These are phyloP conservation scores for Neolentinus lepideus DNA, from an alignment of 1,284 basidiomycete species.

Conservation along the genomic window DNA sequence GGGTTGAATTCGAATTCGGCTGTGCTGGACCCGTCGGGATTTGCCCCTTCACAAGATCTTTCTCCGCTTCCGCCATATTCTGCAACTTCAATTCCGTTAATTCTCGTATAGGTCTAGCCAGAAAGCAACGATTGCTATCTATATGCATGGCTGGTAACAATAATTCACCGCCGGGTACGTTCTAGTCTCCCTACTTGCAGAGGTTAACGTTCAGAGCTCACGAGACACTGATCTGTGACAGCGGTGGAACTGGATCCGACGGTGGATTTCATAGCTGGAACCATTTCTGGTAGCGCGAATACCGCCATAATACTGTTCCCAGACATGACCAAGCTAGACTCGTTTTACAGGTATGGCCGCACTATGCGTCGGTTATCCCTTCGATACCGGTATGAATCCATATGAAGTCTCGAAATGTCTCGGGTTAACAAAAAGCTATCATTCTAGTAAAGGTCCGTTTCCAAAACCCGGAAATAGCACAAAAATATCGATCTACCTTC, in stretches of 20 bases:
- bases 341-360: slow-evolving; percentile 47
- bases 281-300: slow-evolving; percentile 44
- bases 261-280: slow-evolving; percentile 70
- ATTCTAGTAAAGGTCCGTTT: slow-evolving; percentile 68
- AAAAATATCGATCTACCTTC: slow-evolving; percentile 51
- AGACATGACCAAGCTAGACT: not conserved
- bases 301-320: slow-evolving; percentile 1
- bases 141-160: not conserved
- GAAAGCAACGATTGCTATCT: not conserved
- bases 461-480: slow-evolving; percentile 51
- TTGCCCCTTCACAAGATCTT: not conserved
- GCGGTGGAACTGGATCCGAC: slow-evolving; percentile 35
- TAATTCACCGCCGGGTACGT: not conserved
- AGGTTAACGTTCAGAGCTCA: not conserved
- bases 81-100: not conserved
- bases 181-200: not conserved
- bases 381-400: slow-evolving; percentile 57
- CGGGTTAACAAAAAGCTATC: not conserved
- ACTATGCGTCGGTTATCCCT: slow-evolving; percentile 62
- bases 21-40: not conserved
- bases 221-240: not conserved
- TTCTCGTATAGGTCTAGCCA: not conserved
- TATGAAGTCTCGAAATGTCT: not conserved
- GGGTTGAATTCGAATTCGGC: not conserved
- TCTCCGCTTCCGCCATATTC: not conserved